Base-by-base conservation (phyloP, 129 eudicot species). In the Ambrosia trifida region DNA sequence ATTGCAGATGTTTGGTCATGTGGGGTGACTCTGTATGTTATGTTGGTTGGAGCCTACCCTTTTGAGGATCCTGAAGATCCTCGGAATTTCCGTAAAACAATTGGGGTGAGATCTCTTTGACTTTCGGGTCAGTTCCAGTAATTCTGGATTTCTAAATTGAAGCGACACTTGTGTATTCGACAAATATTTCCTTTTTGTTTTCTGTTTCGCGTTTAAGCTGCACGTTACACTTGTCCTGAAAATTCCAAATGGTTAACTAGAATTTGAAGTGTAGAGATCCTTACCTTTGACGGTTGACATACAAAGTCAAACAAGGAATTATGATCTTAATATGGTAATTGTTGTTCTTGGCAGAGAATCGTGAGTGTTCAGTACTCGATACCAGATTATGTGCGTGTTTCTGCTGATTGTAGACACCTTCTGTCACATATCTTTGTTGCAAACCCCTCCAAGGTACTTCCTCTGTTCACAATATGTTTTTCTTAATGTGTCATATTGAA, bases 61-160 rank as follows among this genome's bases (percentile, higher is more conserved):
- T 86, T 86, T 72, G 88, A 86, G 78, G 91, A 86, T 32, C 88
- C 91, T 33, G 91, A 83, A 68, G 91, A 86, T 69, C 91, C 91
- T 75, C 74, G 88, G 40, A 86, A 86, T 78, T 86, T 86, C 62
- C 88, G 88, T 41, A 86, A 86, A 73, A 85, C 89, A 10, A 85
- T 85, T 43, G 89, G 86, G 82, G 89, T 85, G 52, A 81, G 77
- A 66, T 65, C 19, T 66, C 67, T 70, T 70, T 78, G 76, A 63
- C 71, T 62, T 62, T 70, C 24, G 1, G 31, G 72, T 70, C 81
- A 70, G 52, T 17, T 69, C 35, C 33, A 11, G 24, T 51, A 44
- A 14, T 60, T 36, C 38, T n/a, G 4, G 19, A 65, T 53, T 46
- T 40, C 18, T 18, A 74, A 64, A 64, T 28, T 47, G 61, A 24